Conservation (phyloP, 805 yeast genomes). For the Hermanozyma aechmeae region DNA sequence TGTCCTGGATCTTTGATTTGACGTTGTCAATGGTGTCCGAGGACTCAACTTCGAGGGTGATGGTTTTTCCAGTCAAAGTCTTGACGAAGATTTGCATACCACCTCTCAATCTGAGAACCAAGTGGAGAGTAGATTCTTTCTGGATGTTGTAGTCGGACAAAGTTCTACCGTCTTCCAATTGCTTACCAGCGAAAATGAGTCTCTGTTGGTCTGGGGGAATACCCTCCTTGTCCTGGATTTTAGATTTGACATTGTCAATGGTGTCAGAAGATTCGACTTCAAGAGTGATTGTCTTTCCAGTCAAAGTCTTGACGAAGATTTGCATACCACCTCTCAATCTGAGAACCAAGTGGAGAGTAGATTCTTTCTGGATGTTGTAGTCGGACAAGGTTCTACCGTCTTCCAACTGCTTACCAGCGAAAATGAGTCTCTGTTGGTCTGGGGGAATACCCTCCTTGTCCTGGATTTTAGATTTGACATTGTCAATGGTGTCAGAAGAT, state of each 20-base stretch:
- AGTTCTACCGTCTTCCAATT: conserved; percentile 94
- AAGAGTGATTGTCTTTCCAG: conserved; percentile 12
- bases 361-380: conserved; percentile 39
- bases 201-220: conserved; percentile 98
- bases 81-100: conserved; percentile 33
- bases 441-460: conserved; percentile 38
- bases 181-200: conserved; percentile 96
- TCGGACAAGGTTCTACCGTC: conserved; percentile 26
- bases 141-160: conserved; percentile 96
- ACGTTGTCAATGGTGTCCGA: conserved; percentile 4
- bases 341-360: conserved; percentile 19
- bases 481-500: conserved; percentile 95
- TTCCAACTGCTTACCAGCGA: conserved; percentile 40
- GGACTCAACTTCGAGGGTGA: conserved; percentile 8
- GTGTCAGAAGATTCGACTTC: conserved; percentile 1
- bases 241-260: conserved; percentile 50
- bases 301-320: conserved; percentile 33
- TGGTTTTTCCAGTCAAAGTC: conserved; percentile 17
- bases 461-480: conserved; percentile 48
- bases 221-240: conserved; percentile 96
- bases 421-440: conserved; percentile 36
- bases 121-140: conserved; percentile 93
- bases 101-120: conserved; percentile 97
- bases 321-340: conserved; percentile 48
- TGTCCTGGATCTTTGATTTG: conserved; percentile 8